Base-by-base conservation (phyloP, 805 yeast genomes). In the Saturnispora hagleri region DNA sequence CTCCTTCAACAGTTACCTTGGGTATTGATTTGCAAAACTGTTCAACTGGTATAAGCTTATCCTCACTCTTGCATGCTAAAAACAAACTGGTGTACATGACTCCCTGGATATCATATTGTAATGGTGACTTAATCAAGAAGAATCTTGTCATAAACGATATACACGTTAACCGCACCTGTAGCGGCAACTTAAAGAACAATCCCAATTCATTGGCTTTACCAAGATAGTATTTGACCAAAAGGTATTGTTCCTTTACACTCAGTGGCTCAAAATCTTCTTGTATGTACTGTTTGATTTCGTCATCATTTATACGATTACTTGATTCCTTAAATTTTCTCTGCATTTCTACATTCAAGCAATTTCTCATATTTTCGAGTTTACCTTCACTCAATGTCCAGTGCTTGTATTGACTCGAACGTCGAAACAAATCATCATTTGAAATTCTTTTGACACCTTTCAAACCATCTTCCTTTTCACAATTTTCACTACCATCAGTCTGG, bases 41-140 rank as follows among this genome's bases (percentile, higher is more conserved):
- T 43, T 85, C 84, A 54, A 91, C 86, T 27, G 96, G 80, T 31
- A 93, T 84, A 68, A 90, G 91, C 65, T 80, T 84, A 68, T 93
- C 91, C 62, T 93, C 99, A 17, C 90, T 80, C 67, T 93, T 93
- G 43, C 97, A 90, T 5, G 97, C 96, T 34, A 93, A 71, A 64
- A 89, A 93, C 12, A 93, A 76, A 56, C 96, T 84, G 2, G 95
- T 84, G 50, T 81, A 77, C 68, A 93, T 74, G 18, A 93, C 75
- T 53, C 81, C 77, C 61, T 87, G 86, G 10, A 99, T 99, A 60
- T 88, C 93, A 60, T 78, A 80, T 57, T 89, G 89, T 89, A 89
- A 82, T 27, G 86, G 91, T 27, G 91, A 82, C 64, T 89, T 81
- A 24, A 75, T 75, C 38, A 93, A 71, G 65, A 83, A 93, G 65